A percentile compares a stretch with the other conserved stretches of the same genome.
These are phyloP conservation scores for Pythium aristosporum DNA, from an alignment of 352 stramenopile species.

Conservation along the genomic window DNA sequence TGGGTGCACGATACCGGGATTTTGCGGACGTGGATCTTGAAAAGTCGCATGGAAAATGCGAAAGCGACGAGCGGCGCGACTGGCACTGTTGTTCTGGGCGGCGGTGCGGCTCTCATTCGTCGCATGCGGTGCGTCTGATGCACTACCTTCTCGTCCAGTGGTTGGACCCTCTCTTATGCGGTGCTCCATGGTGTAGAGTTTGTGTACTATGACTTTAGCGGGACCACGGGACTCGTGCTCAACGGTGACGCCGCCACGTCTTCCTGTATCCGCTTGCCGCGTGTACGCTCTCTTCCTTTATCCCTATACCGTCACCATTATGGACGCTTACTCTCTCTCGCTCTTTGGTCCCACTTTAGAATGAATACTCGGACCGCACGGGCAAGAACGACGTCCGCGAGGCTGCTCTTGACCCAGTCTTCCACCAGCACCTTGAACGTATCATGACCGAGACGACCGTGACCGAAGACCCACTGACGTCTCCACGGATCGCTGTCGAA, in stretches of 20 bases:
- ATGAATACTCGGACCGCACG: slow-evolving; percentile 51
- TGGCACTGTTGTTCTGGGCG: not conserved
- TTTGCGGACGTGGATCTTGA: slow-evolving; percentile 8
- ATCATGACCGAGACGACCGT: slow-evolving; percentile 57
- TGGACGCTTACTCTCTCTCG: not conserved
- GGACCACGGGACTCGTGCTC: slow-evolving; percentile 70
- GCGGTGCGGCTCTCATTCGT: not conserved
- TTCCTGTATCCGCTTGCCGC: slow-evolving; percentile 53
- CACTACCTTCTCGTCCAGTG: not conserved
- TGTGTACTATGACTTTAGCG: slow-evolving; percentile 88
- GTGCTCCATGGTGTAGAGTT: slow-evolving; percentile 43
- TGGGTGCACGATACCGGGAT: not conserved
- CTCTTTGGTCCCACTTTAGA: slow-evolving; percentile 31
- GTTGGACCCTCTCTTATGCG: not conserved
- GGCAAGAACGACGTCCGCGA: slow-evolving; percentile 48
- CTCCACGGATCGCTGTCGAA: slow-evolving; percentile 43
- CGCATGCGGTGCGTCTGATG: not conserved
- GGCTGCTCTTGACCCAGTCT: slow-evolving; percentile 55
- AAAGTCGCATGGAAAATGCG: slow-evolving; percentile 5
- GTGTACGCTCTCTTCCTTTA: slow-evolving; percentile 28
- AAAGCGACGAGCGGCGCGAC: not conserved
- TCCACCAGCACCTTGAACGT: slow-evolving; percentile 59
- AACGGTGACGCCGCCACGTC: slow-evolving; percentile 80
- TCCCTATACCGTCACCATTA: not conserved
- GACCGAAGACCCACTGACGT: slow-evolving; percentile 55